Base-by-base conservation (phyloP, 2,329 filamentous ascomycete genomes). In the Cyphellophora europaea region DNA sequence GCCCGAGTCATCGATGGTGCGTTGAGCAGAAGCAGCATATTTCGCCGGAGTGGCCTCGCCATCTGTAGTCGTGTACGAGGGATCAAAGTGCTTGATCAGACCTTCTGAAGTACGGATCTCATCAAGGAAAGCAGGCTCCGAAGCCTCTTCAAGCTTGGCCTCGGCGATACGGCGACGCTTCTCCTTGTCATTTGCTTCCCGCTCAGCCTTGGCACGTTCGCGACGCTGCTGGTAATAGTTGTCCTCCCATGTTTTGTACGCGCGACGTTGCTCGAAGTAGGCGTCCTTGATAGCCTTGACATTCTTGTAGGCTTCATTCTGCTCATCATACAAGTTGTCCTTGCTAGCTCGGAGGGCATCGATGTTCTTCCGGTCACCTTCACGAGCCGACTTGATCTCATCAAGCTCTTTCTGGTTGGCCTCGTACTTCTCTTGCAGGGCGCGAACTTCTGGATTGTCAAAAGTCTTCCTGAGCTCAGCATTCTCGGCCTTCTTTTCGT, bases 1-100 rank as follows among this genome's bases (percentile, higher is more conserved):
- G 37, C 70, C 79, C n/a, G 79, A 71, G 51, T 78, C 81, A 50
- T 94, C 86, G 16, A 96, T 82, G 42, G 80, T 93, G 54, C 91
- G 82, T 55, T 79, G 77, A 35, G 83, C 76, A 49, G 82, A 72
- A 35, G 89, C 87, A 36, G 79, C 77, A 55, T 93, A 82, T 60
- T 64, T 61, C 38, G 57, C 41, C 13, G 47, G 43, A 6, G 41
- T 43, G 19, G 50, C 58, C 14, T 58, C 56, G 33, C 60, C 49
- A 67, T 77, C 60, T 70, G 69, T 42, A 73, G 73, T 41, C 82
- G 84, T 63, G 82, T 84, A 55, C 71, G 56, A 74, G 2, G 89
- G 89, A 59, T 96, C 88, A 49, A 96, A 89, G 72, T 89, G 89
- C 49, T 80, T 79, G 50, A 96, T 83, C 30, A 98, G 71, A 56